Percentiles rank a stretch among this genome's conserved stretches.
Conservation (phyloP, 371 early-diverging fungal species). For the Mortierella sp. region DNA sequence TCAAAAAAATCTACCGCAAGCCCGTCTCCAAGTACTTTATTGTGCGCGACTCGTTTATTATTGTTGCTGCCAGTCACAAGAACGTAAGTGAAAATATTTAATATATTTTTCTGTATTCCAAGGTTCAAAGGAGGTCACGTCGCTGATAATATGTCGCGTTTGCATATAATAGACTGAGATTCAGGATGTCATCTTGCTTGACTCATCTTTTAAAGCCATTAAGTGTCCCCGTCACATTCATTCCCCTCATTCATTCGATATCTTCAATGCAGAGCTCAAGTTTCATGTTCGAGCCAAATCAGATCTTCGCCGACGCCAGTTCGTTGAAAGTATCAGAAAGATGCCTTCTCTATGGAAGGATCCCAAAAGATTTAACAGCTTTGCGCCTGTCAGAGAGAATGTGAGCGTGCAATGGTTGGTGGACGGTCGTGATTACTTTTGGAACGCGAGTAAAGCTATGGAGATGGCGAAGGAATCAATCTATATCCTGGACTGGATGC, state of each 20-base stretch:
- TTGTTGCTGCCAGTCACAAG: slow-evolving; percentile 53
- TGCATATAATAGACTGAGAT: slow-evolving; percentile 40
- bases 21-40: slow-evolving; percentile 53
- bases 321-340: slow-evolving; percentile 53
- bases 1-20: slow-evolving; percentile 55
- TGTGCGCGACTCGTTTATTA: slow-evolving; percentile 55
- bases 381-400: slow-evolving; percentile 83
- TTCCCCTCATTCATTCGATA: slow-evolving; percentile 51
- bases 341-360: slow-evolving; percentile 56
- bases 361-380: slow-evolving; percentile 75
- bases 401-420: slow-evolving; percentile 79
- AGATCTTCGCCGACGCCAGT: slow-evolving; percentile 53
- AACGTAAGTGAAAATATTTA: slow-evolving; percentile 29
- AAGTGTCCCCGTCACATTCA: slow-evolving; percentile 54
- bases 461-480: slow-evolving; percentile 80
- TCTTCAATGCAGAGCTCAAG: slow-evolving; percentile 51
- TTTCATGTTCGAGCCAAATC: slow-evolving; percentile 53
- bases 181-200: slow-evolving; percentile 54
- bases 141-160: background rate
- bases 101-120: background rate
- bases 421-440: slow-evolving; percentile 89
- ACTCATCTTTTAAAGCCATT: slow-evolving; percentile 47
- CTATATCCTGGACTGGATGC: slow-evolving; percentile 96
- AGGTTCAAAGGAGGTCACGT: background rate
- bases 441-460: slow-evolving; percentile 85